Base-by-base conservation (phyloP, 2,329 filamentous ascomycete genomes). In the Cladosporium sp. region DNA sequence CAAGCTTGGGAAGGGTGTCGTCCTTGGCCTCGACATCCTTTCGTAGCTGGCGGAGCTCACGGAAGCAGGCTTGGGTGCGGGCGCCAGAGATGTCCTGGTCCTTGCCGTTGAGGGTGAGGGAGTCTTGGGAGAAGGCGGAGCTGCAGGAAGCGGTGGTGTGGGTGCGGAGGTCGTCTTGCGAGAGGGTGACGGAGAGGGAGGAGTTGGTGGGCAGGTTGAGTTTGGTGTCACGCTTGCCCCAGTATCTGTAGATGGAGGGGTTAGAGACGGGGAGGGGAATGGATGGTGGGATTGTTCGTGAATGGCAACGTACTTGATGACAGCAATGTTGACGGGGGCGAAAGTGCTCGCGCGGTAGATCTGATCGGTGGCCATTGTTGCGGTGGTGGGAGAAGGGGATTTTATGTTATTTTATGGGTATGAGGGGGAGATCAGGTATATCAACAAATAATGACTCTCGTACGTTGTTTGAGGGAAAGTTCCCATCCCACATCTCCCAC, bases 151-250 rank as follows among this genome's bases (percentile, higher is more conserved):
- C 95, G 64, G 96, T 98, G 58, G 95, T 99, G 78, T 97, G 90
- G 66, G 95, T 97, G 77, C 93, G 92, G 69, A 99, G 88, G 77
- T 97, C 94, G 78, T 87, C 85, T 82, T 99, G 95, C 60, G 93
- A 95, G 74, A 99, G 91, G 65, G 95, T 99, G 66, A 99, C 94
- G 69, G 92, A 97, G 76, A 99, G 89, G 71, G 95, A 99, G 71
- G 92, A 96, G 84, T 99, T 99, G 77, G 95, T 98, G 41, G 95
- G 95, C 65, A 98, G 90, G 81, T 99, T 99, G 74, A 98, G 88
- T 78, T 91, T 92, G 62, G 92, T 81, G 80, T 98, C 93, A 69
- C 95, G 92, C 83, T 99, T 99, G 74, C 96, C 95, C 95, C 96
- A 99, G 87, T 99, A 91, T 78, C 86, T 88, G 72, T 34, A 12